phyloP scores from a whole-genome alignment of 768 basidiomycete species.

The Lactarius vividus region DNA sequence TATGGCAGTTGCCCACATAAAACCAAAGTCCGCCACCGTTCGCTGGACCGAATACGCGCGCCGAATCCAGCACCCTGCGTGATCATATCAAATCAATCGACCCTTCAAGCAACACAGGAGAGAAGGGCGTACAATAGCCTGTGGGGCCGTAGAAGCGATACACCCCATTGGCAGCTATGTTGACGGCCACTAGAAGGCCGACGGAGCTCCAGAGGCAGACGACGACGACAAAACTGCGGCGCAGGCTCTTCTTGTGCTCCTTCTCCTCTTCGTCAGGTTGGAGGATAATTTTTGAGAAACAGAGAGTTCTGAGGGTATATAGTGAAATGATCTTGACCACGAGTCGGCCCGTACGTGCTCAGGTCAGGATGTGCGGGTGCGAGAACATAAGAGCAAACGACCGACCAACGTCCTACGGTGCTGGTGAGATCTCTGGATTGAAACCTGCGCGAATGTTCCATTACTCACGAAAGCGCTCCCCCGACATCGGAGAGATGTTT shows the following conservation, averaged over 20 bases:
- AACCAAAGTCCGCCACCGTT: conserved; percentile 47
- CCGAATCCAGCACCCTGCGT: conserved; percentile 50
- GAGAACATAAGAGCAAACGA: neutral
- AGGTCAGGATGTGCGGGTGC: neutral
- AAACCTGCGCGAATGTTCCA: neutral
- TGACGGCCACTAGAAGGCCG: conserved; percentile 40
- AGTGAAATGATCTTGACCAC: conserved; percentile 36
- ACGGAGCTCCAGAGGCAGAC: conserved; percentile 38
- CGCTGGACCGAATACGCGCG: conserved; percentile 37
- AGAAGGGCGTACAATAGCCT: conserved; percentile 37
- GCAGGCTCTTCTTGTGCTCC: neutral
- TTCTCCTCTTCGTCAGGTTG: neutral
- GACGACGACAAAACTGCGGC: conserved; percentile 28
- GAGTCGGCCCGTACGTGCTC: neutral
- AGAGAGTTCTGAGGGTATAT: conserved; percentile 40
- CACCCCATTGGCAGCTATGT: conserved; percentile 34
- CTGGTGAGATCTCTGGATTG: neutral
- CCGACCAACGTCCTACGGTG: neutral
- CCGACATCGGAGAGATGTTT: conserved; percentile 6
- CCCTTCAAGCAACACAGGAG: neutral
- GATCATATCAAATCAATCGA: neutral
- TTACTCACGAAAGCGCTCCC: neutral
- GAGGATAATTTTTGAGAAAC: conserved; percentile 29
- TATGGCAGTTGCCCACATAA: conserved; percentile 47
- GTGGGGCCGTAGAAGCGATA: conserved; percentile 42